Evolutionary conservation across 2,329 filamentous ascomycete species (phyloP).

Genomic region (Paecilomyces dactylethromorphus): DNA sequence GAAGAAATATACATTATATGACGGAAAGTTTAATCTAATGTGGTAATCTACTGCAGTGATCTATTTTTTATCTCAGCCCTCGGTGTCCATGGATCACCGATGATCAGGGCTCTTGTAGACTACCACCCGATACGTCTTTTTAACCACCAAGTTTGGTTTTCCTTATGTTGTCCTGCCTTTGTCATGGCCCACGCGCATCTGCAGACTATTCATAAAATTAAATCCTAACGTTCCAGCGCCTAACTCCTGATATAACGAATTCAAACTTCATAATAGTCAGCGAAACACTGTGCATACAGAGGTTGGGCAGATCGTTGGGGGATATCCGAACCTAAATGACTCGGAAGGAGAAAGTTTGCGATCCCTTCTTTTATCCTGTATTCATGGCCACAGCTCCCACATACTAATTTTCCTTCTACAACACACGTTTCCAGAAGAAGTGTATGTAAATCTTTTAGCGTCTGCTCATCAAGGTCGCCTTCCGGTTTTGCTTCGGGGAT

Average conservation of each 20-base stretch:
- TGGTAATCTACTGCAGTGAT: not conserved
- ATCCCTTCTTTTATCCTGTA: conserved; percentile 95
- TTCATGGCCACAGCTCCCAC: conserved; percentile 85
- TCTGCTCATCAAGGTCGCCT: conserved; percentile 62
- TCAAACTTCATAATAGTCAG: not conserved
- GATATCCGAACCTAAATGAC: conserved; percentile 60
- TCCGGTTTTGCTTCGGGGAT: conserved; percentile 60
- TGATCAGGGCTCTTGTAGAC: not conserved
- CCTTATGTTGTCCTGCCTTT: not conserved
- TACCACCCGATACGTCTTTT: not conserved
- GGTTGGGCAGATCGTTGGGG: not conserved
- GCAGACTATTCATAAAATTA: not conserved
- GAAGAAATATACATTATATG: not conserved
- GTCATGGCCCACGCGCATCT: not conserved
- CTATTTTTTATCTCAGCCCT: not conserved
- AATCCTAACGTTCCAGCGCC: not conserved
- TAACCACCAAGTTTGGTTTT: not conserved
- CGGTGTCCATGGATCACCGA: not conserved
- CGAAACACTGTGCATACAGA: not conserved
- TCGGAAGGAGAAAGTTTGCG: conserved; percentile 89
- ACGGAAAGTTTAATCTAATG: not conserved
- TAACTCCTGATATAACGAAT: not conserved
- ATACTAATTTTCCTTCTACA: conserved; percentile 79
- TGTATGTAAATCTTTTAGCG: conserved; percentile 70
- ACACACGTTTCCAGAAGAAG: conserved; percentile 86